Conservation (phyloP, 2,329 filamentous ascomycete genomes). For the Talaromyces sp. region DNA sequence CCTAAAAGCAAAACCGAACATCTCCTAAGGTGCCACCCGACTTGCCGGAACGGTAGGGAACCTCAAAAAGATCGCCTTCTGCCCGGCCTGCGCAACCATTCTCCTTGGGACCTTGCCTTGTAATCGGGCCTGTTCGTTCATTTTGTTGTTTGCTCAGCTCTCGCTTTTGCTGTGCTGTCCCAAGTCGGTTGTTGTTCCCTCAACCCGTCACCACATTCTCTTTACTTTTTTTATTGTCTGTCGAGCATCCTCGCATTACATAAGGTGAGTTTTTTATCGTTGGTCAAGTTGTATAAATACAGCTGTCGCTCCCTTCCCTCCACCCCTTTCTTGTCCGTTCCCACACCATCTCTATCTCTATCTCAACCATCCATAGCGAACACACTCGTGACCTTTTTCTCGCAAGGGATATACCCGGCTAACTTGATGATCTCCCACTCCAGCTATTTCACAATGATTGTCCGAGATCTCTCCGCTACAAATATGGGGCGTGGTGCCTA, state of each 20-base stretch:
- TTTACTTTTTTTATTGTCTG: not conserved
- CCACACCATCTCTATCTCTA: not conserved
- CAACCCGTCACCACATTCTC: not conserved
- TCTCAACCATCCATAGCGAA: not conserved
- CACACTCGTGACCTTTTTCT: not conserved
- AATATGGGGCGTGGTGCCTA: slow-evolving; percentile 49
- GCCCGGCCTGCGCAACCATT: slow-evolving; percentile 21
- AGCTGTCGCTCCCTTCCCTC: not conserved
- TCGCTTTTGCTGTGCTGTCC: not conserved
- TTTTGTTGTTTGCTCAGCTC: slow-evolving; percentile 2
- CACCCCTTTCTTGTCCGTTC: not conserved
- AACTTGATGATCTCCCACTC: slow-evolving; percentile 11
- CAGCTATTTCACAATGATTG: slow-evolving; percentile 33
- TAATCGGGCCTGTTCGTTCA: not conserved
- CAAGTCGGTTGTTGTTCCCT: not conserved
- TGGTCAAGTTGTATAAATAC: slow-evolving; percentile 1
- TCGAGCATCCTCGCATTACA: slow-evolving; percentile 3
- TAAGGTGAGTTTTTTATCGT: slow-evolving; percentile 1
- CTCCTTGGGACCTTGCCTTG: slow-evolving; percentile 21
- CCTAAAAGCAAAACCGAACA: slow-evolving; percentile 20
- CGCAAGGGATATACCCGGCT: not conserved
- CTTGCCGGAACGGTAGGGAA: slow-evolving; percentile 12
- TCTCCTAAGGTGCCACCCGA: slow-evolving; percentile 10
- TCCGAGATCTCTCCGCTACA: slow-evolving; percentile 33
- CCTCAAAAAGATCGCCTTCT: slow-evolving; percentile 29